Evolutionary conservation across 257 asterid species (phyloP).

Genomic region (Przewalskia tangutica): DNA sequence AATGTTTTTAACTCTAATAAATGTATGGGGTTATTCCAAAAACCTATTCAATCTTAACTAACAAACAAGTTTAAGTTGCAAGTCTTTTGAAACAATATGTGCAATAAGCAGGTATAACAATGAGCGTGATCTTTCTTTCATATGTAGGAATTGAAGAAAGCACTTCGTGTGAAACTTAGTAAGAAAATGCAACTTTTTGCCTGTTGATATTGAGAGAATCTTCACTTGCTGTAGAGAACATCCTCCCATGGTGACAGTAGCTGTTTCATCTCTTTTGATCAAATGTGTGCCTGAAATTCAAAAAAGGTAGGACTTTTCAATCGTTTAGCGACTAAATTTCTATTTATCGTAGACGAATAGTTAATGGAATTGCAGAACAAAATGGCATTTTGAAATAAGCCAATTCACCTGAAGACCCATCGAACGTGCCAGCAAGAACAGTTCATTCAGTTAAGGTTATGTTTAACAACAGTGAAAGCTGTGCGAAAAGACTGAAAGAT

Average conservation of each 20-base stretch:
- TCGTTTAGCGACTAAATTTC: neutral
- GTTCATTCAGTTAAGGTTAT: constrained; percentile 3
- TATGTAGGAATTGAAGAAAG: neutral
- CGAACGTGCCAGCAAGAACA: constrained; percentile 90
- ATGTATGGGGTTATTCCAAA: too few species aligned
- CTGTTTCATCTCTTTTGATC: constrained; percentile 97
- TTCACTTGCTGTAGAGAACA: constrained; percentile 89
- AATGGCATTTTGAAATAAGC: too few species aligned
- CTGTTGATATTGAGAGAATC: neutral
- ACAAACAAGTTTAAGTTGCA: neutral
- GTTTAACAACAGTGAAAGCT: neutral
- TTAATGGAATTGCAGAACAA: neutral
- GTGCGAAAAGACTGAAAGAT: neutral
- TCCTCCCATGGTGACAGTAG: constrained; percentile 99
- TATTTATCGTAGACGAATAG: too few species aligned
- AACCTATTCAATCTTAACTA: neutral
- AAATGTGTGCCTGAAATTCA: constrained; percentile 64
- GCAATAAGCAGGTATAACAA: neutral
- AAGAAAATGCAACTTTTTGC: neutral
- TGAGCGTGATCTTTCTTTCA: neutral
- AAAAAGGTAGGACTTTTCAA: neutral
- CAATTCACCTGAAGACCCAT: constrained; percentile 90
- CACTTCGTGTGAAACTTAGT: neutral
- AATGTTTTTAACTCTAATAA: neutral
- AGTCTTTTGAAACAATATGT: neutral